Base-by-base conservation (phyloP, 2,329 filamentous ascomycete genomes). In the Dactylellina cionopaga region DNA sequence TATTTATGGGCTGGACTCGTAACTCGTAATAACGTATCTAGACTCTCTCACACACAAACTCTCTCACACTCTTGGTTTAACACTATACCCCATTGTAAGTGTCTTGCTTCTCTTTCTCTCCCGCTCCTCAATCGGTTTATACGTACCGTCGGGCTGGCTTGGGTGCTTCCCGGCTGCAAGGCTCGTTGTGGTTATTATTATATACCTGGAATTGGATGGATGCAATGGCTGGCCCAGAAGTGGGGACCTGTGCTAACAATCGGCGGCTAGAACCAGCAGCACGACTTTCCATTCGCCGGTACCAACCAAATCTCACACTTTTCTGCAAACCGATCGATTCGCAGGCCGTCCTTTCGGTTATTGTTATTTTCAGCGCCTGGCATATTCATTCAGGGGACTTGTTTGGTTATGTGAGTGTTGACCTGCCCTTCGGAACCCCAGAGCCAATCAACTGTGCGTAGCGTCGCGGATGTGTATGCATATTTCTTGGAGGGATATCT, bases 1-100 rank as follows among this genome's bases (percentile, higher is more conserved):
- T n/a, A 31, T 15, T 46, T 56, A 69, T 47, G 65, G 49, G 65
- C 65, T 70, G 65, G 65, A 47, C 65, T 70, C 65, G 65, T 70
- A 70, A 54, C 43, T 63, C 44, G 41, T 29, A 29, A 27, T 25
- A 47, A 22, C 31, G 51, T 25, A 9, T 39, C 29, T 4, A 3
- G 22, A 7, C 35, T 46, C 43, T 41, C 41, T 55, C 60, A n/a
- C n/a, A n/a, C n/a, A n/a, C n/a, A 1, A 31, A 22, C 27, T 51
- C 46, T 33, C 17, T 22, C 25, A 13, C n/a, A 17, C n/a, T 22
- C 25, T 51, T n/a, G n/a, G n/a, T n/a, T n/a, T n/a, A n/a, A n/a
- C n/a, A n/a, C n/a, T n/a, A n/a, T n/a, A n/a, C n/a, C n/a, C n/a
- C n/a, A n/a, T 13, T n/a, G 49, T 51, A 51, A 22, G 47, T 51